phyloP scores from a whole-genome alignment of 2,329 filamentous ascomycete species.

The Exophiala sp. region DNA sequence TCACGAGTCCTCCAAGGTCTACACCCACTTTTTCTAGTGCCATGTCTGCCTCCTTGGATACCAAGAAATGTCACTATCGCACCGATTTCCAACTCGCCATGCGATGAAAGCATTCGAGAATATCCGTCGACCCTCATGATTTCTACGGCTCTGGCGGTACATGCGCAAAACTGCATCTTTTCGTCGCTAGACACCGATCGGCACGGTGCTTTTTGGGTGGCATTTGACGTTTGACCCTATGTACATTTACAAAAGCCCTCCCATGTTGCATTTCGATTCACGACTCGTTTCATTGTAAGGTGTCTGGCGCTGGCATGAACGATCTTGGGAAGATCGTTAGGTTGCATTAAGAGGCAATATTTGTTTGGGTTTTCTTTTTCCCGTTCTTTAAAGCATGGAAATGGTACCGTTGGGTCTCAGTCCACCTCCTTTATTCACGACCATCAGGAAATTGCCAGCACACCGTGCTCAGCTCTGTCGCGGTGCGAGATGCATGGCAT shows the following conservation, averaged over 20 bases:
- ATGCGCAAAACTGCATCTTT: conserved; percentile 23
- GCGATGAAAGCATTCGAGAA: conserved; percentile 9
- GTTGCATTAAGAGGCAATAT: conserved; percentile 7
- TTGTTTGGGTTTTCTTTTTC: conserved; percentile 1
- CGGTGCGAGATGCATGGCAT: not conserved
- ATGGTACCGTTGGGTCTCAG: not conserved
- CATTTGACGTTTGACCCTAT: conserved; percentile 15
- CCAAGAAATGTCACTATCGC: conserved; percentile 6
- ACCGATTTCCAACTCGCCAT: conserved; percentile 2
- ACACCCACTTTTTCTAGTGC: conserved; percentile 92
- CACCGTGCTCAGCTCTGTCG: not conserved
- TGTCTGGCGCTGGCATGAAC: conserved; percentile 19
- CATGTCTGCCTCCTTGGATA: conserved; percentile 15
- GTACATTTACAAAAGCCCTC: conserved; percentile 27
- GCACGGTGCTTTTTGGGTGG: conserved; percentile 16
- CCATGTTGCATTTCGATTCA: conserved; percentile 24
- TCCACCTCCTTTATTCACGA: not conserved
- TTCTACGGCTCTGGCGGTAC: conserved; percentile 24
- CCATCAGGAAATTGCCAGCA: not conserved
- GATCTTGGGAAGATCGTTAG: conserved; percentile 10
- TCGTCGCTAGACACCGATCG: conserved; percentile 16
- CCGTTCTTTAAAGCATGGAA: not conserved
- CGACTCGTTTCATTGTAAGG: conserved; percentile 24
- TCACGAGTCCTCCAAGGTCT: conserved; percentile 96
- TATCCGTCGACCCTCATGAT: conserved; percentile 18